phyloP scores from a whole-genome alignment of 768 basidiomycete species.

The Candolleomyces aberdarensis region DNA sequence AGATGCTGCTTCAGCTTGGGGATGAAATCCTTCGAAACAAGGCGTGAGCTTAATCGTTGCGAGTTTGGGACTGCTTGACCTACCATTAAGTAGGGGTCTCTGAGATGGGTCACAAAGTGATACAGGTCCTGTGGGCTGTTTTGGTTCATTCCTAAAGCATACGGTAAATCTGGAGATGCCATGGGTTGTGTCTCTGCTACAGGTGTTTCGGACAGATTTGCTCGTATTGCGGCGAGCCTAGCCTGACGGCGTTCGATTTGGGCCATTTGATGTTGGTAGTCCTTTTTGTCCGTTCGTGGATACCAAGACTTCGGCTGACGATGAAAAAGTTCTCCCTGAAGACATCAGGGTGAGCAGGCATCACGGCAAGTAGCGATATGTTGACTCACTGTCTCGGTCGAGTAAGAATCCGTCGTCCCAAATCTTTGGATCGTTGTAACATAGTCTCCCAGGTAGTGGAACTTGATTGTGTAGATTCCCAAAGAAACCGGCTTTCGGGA shows the following conservation, averaged over 20 bases:
- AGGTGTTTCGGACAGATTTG: neutral
- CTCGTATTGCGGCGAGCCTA: neutral
- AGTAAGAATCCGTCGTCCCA: no score
- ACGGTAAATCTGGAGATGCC: neutral
- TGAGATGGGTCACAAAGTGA: no score
- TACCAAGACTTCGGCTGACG: neutral
- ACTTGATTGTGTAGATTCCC: no score
- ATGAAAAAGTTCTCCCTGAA: neutral
- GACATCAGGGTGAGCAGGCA: conserved; percentile 21
- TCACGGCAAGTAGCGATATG: neutral
- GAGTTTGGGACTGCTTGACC: neutral
- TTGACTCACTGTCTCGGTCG: neutral
- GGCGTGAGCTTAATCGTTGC: neutral
- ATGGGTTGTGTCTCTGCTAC: neutral
- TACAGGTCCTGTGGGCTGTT: no score
- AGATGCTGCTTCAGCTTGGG: neutral
- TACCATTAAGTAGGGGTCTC: no score
- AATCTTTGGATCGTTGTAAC: no score
- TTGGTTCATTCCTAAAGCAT: no score
- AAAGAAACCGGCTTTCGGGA: no score
- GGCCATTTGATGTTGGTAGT: neutral
- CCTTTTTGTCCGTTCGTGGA: neutral
- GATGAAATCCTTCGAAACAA: neutral
- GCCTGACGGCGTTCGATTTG: neutral
- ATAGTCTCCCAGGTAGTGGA: no score